Evolutionary conservation across 371 early-diverging fungal genomes (phyloP), one percentile per base, ranked within the genome.

Genomic region (Mucor velutinosus): DNA sequence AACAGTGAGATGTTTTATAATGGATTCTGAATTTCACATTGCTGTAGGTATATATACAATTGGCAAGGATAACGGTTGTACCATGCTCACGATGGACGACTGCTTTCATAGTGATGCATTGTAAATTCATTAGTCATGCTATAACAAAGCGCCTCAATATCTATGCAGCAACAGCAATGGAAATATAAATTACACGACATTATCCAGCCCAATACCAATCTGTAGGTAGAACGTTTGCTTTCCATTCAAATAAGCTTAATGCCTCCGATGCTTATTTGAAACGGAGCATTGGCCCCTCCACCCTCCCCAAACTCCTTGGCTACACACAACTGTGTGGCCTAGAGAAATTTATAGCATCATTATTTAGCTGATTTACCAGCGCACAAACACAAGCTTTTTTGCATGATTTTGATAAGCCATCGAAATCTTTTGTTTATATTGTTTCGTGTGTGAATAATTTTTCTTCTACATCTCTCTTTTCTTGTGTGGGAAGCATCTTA

Each of bases 381-480:
- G 25, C n/a, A 19, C 30, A 56, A 27, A 56, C 29, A 32, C 56
- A 56, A 30, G n/a, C n/a, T 27, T 56, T 56, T 32, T 56, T 56
- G 56, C 56, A 56, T 56, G 56, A 56, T 56, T 56, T 32, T 30
- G 32, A 30, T 56, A 56, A 56, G 56, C 56, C 32, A 30, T 45
- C 45, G 19, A n/a, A 7, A 0, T 51, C 51, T 27, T 30, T 56
- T 56, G 56, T 56, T 56, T 56, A 30, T 23, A n/a, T 56, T n/a
- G 0, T 8, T 55, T n/a, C n/a, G 30, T 56, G 56, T 56, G 56
- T 56, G 56, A 56, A 56, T 32, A 56, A 51, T 25, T 45, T 47
- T 21, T 47, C 25, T 12, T 14, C 2, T 32, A 30, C 56, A 56
- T n/a, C 53, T 56, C 37, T 37, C 37, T 14, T 14, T 37, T 29